Conservation (phyloP, 2,329 filamentous ascomycete genomes). For the Diaporthe humulicola region DNA sequence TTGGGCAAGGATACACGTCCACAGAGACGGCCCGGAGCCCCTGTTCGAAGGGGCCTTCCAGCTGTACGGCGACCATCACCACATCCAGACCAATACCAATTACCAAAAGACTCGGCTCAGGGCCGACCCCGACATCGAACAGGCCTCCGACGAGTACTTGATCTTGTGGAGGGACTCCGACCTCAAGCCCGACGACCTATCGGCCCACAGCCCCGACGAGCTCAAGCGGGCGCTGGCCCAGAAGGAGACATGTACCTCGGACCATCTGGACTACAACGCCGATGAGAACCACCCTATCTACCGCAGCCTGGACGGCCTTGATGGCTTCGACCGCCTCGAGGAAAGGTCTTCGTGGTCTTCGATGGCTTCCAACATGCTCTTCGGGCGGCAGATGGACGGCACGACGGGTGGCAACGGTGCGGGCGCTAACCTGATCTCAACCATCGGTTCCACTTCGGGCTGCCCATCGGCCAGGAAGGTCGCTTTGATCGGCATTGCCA, state of each 20-base stretch:
- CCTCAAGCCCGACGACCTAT: conserved; percentile 60
- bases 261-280: conserved; percentile 85
- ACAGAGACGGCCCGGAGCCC: conserved; percentile 80
- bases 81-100: conserved; percentile 81
- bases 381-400: conserved; percentile 81
- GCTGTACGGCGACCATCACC: conserved; percentile 85
- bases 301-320: conserved; percentile 55
- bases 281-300: conserved; percentile 79
- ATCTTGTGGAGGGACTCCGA: conserved; percentile 94
- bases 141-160: conserved; percentile 79
- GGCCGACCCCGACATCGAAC: conserved; percentile 76
- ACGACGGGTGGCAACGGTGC: conserved; percentile 80
- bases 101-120: conserved; percentile 80
- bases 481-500: conserved; percentile 90
- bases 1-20: conserved; percentile 86
- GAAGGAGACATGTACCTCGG: conserved; percentile 75
- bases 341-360: conserved; percentile 57
- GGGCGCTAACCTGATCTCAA: conserved; percentile 81
- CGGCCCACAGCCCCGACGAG: conserved; percentile 65
- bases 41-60: conserved; percentile 93
- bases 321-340: conserved; percentile 52
- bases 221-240: conserved; percentile 70
- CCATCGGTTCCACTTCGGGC: conserved; percentile 85
- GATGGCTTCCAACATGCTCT: conserved; percentile 74
- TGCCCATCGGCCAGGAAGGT: conserved; percentile 93